Evolutionary conservation across 768 basidiomycete species (phyloP).

Genomic region (Kwoniella pini): DNA sequence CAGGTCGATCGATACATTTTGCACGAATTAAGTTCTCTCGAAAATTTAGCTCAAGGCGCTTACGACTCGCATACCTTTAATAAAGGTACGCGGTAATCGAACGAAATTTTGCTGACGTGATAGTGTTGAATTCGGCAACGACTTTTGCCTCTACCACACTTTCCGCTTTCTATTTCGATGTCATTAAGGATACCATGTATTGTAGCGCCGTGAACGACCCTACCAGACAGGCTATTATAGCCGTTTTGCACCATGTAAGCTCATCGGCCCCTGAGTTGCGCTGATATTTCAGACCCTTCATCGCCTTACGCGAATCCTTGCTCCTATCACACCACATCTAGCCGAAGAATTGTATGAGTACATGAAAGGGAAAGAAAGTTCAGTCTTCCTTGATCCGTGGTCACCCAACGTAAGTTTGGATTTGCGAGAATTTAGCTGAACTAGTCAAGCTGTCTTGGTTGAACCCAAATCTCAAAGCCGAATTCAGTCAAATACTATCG

Average conservation of each 20-base stretch:
- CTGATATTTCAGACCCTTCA: conserved; percentile 62
- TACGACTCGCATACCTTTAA: conserved; percentile 79
- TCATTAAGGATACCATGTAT: conserved; percentile 86
- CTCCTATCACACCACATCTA: conserved; percentile 85
- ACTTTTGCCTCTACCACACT: conserved; percentile 80
- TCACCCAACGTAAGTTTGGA: conserved; percentile 62
- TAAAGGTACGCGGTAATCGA: conserved; percentile 61
- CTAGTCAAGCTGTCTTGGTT: conserved; percentile 63
- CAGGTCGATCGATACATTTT: conserved; percentile 85
- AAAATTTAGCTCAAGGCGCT: conserved; percentile 66
- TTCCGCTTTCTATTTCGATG: conserved; percentile 88
- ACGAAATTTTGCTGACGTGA: not conserved
- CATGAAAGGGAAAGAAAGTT: conserved; percentile 51
- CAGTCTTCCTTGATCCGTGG: conserved; percentile 77
- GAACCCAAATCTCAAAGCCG: conserved; percentile 61
- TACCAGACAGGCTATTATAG: conserved; percentile 67
- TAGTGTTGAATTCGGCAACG: conserved; percentile 71
- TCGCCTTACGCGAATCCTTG: conserved; percentile 69
- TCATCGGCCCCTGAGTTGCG: not conserved
- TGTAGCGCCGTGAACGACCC: conserved; percentile 62
- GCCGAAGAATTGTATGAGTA: conserved; percentile 77
- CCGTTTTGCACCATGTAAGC: conserved; percentile 69
- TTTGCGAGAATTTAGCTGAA: not conserved
- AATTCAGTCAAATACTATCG: conserved; percentile 67
- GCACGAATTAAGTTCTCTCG: conserved; percentile 75